These are phyloP conservation scores for Lecanicillium sp. DNA, from an alignment of 2,329 filamentous ascomycete genomes.

Conservation along the genomic window DNA sequence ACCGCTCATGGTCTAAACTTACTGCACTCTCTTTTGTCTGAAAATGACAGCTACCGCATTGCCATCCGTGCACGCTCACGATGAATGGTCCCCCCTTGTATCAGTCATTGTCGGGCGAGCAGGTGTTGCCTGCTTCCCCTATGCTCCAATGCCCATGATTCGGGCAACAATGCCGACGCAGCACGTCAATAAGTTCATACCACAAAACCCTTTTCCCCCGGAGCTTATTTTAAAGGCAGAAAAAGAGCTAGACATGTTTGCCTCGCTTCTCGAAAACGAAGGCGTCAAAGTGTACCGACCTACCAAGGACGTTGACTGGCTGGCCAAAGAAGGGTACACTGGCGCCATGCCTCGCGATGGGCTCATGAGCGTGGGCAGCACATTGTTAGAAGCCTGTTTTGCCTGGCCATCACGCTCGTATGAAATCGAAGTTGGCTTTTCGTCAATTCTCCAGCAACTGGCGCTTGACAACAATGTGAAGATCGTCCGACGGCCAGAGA, in stretches of 20 bases:
- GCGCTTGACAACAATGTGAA: too few relatives aligned
- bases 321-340: conserved; percentile 20
- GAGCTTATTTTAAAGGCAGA: conserved; percentile 15
- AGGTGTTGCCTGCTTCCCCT: conserved; percentile 16
- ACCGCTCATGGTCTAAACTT: too few relatives aligned
- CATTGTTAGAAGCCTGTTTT: conserved; percentile 22
- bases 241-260: conserved; percentile 17
- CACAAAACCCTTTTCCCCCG: conserved; percentile 14
- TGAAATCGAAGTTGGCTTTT: conserved; percentile 17
- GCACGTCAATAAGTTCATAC: conserved; percentile 11
- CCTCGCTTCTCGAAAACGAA: conserved; percentile 13
- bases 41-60: not conserved
- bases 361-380: conserved; percentile 22
- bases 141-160: conserved; percentile 15
- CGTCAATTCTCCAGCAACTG: too few relatives aligned
- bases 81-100: conserved; percentile 19
- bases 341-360: conserved; percentile 25
- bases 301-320: conserved; percentile 14
- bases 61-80: conserved; percentile 9
- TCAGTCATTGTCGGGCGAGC: conserved; percentile 20
- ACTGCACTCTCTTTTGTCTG: too few relatives aligned
- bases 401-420: conserved; percentile 19
- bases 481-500: too few relatives aligned
- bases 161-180: conserved; percentile 12
- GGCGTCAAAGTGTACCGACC: conserved; percentile 18